These are phyloP conservation scores for Puccinia hordei DNA, from an alignment of 1,284 basidiomycete genomes.

Conservation along the genomic window DNA sequence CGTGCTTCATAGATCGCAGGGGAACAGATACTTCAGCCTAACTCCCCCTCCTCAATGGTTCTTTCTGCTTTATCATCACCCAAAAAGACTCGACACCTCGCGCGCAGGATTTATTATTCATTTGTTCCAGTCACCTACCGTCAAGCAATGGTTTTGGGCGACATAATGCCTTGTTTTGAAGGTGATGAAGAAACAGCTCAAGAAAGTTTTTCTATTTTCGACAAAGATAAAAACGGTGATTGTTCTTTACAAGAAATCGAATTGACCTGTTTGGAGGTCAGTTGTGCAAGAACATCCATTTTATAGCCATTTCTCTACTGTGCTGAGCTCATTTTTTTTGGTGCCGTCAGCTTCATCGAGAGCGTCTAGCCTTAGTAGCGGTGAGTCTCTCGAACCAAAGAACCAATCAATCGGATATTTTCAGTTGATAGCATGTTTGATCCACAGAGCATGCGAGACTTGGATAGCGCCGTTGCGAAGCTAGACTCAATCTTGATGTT, in stretches of 20 bases:
- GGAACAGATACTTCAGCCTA: constrained; percentile 80
- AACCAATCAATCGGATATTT: neutral
- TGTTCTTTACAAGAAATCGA: constrained; percentile 74
- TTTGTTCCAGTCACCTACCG: constrained; percentile 68
- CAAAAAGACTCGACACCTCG: constrained; percentile 79
- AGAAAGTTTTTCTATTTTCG: constrained; percentile 73
- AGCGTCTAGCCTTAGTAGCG: constrained; percentile 78
- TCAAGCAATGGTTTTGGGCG: constrained; percentile 68
- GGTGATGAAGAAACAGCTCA: constrained; percentile 67
- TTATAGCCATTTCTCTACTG: neutral
- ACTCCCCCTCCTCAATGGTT: constrained; percentile 80
- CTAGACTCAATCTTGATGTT: constrained; percentile 57
- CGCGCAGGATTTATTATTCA: constrained; percentile 82
- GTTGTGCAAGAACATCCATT: neutral
- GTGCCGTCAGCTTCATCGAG: constrained; percentile 71
- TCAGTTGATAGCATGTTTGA: neutral
- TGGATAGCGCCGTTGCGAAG: constrained; percentile 83
- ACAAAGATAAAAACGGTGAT: constrained; percentile 81
- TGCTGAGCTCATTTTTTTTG: neutral
- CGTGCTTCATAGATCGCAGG: constrained; percentile 61
- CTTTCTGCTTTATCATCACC: constrained; percentile 74
- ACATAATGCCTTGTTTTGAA: constrained; percentile 75
- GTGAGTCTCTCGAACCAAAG: constrained; percentile 4
- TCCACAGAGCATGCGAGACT: constrained; percentile 73
- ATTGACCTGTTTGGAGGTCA: constrained; percentile 68